Conservation (phyloP, 208 protist species). For the Crithidia brevicula region DNA sequence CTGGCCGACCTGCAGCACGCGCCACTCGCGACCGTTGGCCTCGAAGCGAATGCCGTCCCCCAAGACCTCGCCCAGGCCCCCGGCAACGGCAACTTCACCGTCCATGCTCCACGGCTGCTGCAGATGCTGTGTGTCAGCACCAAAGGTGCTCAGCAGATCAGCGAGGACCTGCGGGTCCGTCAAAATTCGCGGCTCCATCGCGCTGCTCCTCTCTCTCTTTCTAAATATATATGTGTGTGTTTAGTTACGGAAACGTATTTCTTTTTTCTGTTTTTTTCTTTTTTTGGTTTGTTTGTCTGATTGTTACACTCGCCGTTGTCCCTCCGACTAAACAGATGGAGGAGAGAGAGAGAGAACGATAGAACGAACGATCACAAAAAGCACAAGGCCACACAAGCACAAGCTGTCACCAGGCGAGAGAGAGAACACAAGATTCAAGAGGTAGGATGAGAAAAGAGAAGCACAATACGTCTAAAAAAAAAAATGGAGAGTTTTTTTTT, state of each 20-base stretch:
- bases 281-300: not conserved
- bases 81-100: not conserved
- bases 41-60: constrained; percentile 27
- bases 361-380: no score
- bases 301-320: not conserved
- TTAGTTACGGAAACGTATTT: no score
- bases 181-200: no score
- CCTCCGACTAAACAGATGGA: not conserved
- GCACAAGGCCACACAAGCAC: not conserved
- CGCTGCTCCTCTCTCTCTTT: not conserved
- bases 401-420: no score
- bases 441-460: not conserved
- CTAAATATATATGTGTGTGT: not conserved
- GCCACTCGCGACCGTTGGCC: constrained; percentile 36
- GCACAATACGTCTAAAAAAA: not conserved
- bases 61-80: constrained; percentile 10
- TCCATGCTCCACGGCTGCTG: constrained; percentile 23
- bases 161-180: constrained; percentile 31
- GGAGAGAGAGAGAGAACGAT: constrained; percentile 19
- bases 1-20: constrained; percentile 26
- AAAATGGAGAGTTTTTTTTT: constrained; percentile 1
- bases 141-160: constrained; percentile 24
- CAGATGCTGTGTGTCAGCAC: constrained; percentile 4
- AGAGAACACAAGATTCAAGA: no score
- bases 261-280: not conserved